Evolutionary conservation across 2,329 filamentous ascomycete genomes (phyloP).

Genomic region (Juglanconis sp.): DNA sequence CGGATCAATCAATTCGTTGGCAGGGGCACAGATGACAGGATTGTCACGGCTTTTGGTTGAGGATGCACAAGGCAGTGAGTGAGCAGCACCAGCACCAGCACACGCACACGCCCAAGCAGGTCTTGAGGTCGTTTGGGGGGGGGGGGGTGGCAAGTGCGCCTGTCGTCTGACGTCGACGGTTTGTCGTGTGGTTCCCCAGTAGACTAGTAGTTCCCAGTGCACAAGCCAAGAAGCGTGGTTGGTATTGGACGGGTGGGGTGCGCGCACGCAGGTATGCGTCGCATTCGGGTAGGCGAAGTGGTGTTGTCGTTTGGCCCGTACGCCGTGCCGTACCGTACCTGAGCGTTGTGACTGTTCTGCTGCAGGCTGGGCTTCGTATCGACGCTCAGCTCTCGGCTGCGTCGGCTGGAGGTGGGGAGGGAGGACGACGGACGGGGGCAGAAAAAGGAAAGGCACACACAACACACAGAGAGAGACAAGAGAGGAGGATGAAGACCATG

Average conservation of each 20-base stretch:
- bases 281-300: conserved; percentile 8
- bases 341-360: not conserved
- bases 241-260: conserved; percentile 6
- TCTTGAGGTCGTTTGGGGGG: not conserved
- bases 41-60: not conserved
- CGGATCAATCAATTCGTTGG: not conserved
- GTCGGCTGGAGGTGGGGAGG: not conserved
- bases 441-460: not conserved
- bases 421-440: not conserved
- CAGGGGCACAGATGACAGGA: not conserved
- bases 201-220: not conserved
- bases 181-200: not conserved
- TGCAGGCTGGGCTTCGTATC: not conserved
- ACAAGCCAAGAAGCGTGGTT: not conserved
- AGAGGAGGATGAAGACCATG: not conserved
- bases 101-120: not conserved
- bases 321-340: conserved; percentile 5
- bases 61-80: not conserved
- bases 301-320: not conserved
- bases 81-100: not conserved
- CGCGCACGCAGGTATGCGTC: conserved; percentile 7
- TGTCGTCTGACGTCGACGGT: conserved; percentile 12
- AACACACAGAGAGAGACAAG: not conserved
- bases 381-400: not conserved
- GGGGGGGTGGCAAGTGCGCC: conserved; percentile 1